phyloP scores from a whole-genome alignment of 352 stramenopile species.

The Pythium folliculosum region DNA sequence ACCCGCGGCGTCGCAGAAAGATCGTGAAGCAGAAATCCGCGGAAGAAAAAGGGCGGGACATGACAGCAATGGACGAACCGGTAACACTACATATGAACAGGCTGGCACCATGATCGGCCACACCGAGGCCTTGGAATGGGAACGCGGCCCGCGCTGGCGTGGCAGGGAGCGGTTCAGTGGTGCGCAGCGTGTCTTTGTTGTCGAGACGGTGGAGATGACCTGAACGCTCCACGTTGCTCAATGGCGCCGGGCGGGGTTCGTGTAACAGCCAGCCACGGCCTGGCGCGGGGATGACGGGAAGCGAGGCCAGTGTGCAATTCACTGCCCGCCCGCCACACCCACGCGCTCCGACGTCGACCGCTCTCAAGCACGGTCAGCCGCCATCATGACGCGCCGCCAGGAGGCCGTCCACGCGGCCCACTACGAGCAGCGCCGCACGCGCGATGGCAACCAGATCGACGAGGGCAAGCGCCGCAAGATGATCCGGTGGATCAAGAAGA shows the following conservation, averaged over 20 bases:
- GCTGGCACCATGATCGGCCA: background rate
- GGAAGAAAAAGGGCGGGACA: background rate
- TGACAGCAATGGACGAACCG: too few species aligned
- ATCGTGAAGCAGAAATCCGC: background rate
- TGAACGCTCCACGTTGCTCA: background rate
- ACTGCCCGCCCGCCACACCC: background rate
- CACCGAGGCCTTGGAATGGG: background rate
- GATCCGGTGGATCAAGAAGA: constrained; percentile 33
- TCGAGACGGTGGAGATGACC: background rate
- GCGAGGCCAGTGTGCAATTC: background rate
- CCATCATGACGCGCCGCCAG: background rate
- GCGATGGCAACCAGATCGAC: constrained; percentile 1
- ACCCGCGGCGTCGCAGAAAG: too few species aligned
- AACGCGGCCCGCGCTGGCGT: too few species aligned
- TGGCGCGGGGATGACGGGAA: too few species aligned
- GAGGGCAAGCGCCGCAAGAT: constrained; percentile 31
- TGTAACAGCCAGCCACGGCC: background rate
- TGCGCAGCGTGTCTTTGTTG: constrained; percentile 4
- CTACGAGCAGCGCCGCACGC: constrained; percentile 17
- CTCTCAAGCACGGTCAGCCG: too few species aligned
- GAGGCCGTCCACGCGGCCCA: background rate
- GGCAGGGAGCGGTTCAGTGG: background rate
- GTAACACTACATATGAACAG: too few species aligned
- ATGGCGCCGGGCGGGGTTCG: background rate
- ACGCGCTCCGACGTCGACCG: background rate